Conservation (phyloP, 1,139 yeast species). For the Kazachstania sp. region DNA sequence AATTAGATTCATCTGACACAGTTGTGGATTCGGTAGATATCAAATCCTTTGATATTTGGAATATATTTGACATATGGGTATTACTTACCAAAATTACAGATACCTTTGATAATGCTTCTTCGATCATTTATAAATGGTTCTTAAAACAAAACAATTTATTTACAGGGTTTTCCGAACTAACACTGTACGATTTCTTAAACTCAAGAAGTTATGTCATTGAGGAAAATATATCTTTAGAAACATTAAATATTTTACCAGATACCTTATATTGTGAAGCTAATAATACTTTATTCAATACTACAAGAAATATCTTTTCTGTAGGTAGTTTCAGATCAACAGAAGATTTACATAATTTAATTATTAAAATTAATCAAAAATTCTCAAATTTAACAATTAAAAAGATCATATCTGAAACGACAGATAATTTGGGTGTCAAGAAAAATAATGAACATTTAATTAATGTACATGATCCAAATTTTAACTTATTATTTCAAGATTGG, state of each 20-base stretch:
- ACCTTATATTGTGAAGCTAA: constrained; percentile 8
- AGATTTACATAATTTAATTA: constrained; percentile 10
- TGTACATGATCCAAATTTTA: constrained; percentile 1
- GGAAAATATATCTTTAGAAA: background rate
- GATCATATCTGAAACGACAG: background rate
- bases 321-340: constrained; percentile 10
- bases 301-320: constrained; percentile 2
- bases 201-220: constrained; percentile 6
- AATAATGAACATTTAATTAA: background rate
- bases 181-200: constrained; percentile 6
- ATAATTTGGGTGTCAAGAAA: background rate
- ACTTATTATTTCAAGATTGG: constrained; percentile 6
- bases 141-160: constrained; percentile 5
- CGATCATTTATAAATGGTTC: constrained; percentile 7
- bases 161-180: constrained; percentile 1
- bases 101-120: constrained; percentile 2
- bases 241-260: constrained; percentile 7
- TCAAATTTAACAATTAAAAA: constrained; percentile 3
- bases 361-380: constrained; percentile 9
- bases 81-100: constrained; percentile 2
- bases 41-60: constrained; percentile 7
- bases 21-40: background rate
- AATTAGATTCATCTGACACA: background rate
- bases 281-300: constrained; percentile 5
- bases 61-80: constrained; percentile 9